Conservation (phyloP, 2,329 filamentous ascomycete genomes). For the Drechslerella dactyloides region DNA sequence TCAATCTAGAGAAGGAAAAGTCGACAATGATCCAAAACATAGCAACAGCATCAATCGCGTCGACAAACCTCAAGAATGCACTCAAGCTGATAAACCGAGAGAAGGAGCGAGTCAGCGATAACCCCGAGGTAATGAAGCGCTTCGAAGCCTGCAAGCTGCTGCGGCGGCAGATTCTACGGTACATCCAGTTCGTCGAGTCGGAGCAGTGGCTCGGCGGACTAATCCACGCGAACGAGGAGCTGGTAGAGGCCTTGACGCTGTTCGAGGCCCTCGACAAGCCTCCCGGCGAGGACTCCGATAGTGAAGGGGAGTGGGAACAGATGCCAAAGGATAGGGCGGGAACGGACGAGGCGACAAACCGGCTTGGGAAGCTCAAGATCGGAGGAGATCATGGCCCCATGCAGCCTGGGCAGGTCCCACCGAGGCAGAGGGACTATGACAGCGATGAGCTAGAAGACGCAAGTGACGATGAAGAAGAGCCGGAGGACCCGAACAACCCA, state of each 20-base stretch:
- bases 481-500: slow-evolving; percentile 83
- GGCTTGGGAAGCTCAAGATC: slow-evolving; percentile 63
- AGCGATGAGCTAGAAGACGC: slow-evolving; percentile 63
- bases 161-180: slow-evolving; percentile 81
- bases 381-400: slow-evolving; percentile 58
- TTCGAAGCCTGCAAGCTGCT: slow-evolving; percentile 89
- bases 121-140: slow-evolving; percentile 72
- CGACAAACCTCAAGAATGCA: slow-evolving; percentile 87
- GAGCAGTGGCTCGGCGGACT: slow-evolving; percentile 91
- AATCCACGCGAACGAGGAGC: slow-evolving; percentile 91
- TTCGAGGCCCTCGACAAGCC: slow-evolving; percentile 92
- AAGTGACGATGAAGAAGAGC: slow-evolving; percentile 64
- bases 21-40: slow-evolving; percentile 86
- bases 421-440: slow-evolving; percentile 59
- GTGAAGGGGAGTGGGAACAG: slow-evolving; percentile 67
- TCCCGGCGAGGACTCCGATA: slow-evolving; percentile 76
- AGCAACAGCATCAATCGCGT: slow-evolving; percentile 83
- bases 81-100: slow-evolving; percentile 92
- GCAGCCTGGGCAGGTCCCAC: slow-evolving; percentile 55
- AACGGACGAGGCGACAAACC: slow-evolving; percentile 57
- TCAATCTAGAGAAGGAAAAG: slow-evolving; percentile 87
- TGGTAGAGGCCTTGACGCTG: slow-evolving; percentile 90
- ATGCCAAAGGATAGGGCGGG: slow-evolving; percentile 67
- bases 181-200: slow-evolving; percentile 88
- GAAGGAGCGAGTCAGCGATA: slow-evolving; percentile 83